These are phyloP conservation scores for Fusarium napiforme DNA, from an alignment of 2,329 filamentous ascomycete species.

Conservation along the genomic window DNA sequence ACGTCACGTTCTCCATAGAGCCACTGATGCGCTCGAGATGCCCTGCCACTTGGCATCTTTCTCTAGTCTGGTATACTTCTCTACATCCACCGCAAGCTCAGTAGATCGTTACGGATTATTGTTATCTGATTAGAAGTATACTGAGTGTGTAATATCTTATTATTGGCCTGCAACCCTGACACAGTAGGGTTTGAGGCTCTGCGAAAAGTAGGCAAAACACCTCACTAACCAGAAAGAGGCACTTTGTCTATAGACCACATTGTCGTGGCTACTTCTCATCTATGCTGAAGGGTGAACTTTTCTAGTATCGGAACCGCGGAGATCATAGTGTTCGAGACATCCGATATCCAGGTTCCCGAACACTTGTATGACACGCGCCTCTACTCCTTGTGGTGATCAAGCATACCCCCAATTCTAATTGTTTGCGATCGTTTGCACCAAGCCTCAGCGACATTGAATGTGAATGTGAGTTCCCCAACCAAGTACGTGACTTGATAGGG, in stretches of 20 bases:
- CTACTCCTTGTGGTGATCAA: neutral
- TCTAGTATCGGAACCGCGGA: constrained; percentile 80
- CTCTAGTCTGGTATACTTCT: neutral
- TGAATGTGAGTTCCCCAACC: neutral
- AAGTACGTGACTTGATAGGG: neutral
- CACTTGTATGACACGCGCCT: neutral
- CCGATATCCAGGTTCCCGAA: neutral
- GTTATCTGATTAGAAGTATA: neutral
- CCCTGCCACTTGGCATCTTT: neutral
- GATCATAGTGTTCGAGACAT: constrained; percentile 22
- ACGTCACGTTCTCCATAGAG: neutral
- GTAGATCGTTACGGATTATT: neutral
- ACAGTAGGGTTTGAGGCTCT: neutral
- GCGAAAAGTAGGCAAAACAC: neutral
- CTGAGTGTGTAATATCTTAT: neutral
- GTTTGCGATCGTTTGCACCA: neutral
- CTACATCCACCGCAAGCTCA: no score
- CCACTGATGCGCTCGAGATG: neutral
- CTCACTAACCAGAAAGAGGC: neutral
- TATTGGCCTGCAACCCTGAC: neutral
- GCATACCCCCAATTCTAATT: neutral
- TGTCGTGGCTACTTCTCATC: constrained; percentile 63
- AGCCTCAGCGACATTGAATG: no score
- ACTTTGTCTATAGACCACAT: constrained; percentile 62
- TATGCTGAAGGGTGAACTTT: constrained; percentile 83